These are phyloP conservation scores for Tetrahymena malaccensis DNA, from an alignment of 73 alveolate genomes.

Conservation along the genomic window DNA sequence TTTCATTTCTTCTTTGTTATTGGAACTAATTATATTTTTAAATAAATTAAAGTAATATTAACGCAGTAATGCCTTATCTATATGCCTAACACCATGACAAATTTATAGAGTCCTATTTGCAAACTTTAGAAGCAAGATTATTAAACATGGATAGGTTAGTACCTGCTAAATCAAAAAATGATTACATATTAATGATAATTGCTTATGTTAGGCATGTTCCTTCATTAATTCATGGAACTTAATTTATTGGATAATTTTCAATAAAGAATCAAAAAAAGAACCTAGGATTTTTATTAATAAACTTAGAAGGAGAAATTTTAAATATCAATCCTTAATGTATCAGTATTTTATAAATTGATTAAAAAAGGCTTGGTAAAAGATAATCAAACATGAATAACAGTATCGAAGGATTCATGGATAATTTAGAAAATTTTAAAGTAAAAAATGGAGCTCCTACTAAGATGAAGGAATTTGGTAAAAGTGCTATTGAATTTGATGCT, in stretches of 20 bases:
- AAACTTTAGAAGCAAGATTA: slow-evolving; percentile 23
- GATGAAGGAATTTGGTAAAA: not conserved
- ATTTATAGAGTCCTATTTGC: slow-evolving; percentile 7
- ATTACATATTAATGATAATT: slow-evolving; percentile 1
- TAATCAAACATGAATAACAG: not conserved
- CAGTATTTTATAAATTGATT: slow-evolving; percentile 1
- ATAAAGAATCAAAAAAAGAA: slow-evolving; percentile 9
- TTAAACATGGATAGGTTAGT: slow-evolving; percentile 17
- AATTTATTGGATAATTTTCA: slow-evolving; percentile 9
- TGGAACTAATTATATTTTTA: no score
- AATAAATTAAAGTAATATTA: not conserved
- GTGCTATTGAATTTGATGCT: not conserved
- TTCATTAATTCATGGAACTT: slow-evolving; percentile 19
- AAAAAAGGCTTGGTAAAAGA: slow-evolving; percentile 4
- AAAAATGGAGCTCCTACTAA: slow-evolving; percentile 4
- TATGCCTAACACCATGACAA: slow-evolving; percentile 23
- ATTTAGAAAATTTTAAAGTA: not conserved
- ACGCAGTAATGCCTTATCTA: slow-evolving; percentile 25
- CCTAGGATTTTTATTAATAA: slow-evolving; percentile 4
- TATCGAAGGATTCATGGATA: not conserved
- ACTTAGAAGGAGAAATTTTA: not conserved
- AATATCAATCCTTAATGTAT: slow-evolving; percentile 4
- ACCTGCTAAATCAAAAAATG: slow-evolving; percentile 13
- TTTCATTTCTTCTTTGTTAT: no score
- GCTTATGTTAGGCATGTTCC: slow-evolving; percentile 31